Evolutionary conservation across 2,329 filamentous ascomycete genomes (phyloP).

Genomic region (Trichoderma koningii): DNA sequence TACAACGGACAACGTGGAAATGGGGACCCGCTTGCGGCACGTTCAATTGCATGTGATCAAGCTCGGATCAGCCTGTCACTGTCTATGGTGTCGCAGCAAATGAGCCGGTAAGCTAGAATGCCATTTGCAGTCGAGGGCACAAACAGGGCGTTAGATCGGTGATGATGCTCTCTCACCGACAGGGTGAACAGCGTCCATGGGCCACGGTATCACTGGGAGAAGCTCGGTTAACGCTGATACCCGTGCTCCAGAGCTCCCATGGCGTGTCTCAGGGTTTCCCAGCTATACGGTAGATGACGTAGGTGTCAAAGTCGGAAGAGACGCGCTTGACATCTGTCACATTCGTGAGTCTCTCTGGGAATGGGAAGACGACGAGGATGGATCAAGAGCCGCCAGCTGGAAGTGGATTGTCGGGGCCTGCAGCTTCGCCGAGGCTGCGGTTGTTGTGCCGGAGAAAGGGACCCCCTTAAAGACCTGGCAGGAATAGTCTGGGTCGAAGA

Average conservation of each 20-base stretch:
- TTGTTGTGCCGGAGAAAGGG: background rate
- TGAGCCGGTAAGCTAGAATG: background rate
- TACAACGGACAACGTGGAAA: background rate
- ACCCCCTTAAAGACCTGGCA: conserved; percentile 14
- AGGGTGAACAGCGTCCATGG: too few relatives aligned
- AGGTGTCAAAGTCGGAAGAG: background rate
- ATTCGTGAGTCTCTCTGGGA: background rate
- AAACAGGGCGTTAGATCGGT: background rate
- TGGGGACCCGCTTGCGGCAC: conserved; percentile 2
- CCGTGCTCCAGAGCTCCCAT: background rate
- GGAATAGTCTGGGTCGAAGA: background rate
- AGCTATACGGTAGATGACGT: background rate
- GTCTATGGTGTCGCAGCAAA: background rate
- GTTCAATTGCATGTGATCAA: background rate
- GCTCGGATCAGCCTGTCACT: background rate
- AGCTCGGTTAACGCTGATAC: conserved; percentile 15
- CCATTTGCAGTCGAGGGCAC: background rate
- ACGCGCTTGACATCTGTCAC: background rate
- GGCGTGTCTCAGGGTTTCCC: background rate
- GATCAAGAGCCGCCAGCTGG: background rate
- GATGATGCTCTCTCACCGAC: conserved; percentile 1
- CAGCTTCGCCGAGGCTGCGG: background rate
- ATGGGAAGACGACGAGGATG: background rate
- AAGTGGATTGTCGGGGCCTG: background rate
- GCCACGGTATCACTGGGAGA: background rate